Percentiles rank a stretch among this genome's conserved stretches.
These are phyloP conservation scores for Physaria fendleri DNA, from an alignment of 345 rosid species.

Conservation along the genomic window DNA sequence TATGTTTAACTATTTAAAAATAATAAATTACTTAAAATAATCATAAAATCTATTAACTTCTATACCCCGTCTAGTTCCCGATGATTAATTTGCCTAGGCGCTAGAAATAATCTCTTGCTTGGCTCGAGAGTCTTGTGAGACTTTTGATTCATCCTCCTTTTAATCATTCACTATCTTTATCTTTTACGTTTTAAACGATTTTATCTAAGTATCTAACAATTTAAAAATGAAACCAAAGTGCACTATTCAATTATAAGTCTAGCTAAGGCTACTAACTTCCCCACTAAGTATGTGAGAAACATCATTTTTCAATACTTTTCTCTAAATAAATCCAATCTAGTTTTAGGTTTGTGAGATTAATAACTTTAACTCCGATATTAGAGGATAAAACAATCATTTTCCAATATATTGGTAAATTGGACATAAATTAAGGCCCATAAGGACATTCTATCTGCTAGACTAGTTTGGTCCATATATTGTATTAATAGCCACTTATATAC, in stretches of 20 bases:
- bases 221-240: neutral
- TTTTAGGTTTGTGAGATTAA: neutral
- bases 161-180: slow-evolving; percentile 17
- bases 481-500: neutral
- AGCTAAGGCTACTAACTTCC: slow-evolving; percentile 24
- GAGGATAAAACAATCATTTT: neutral
- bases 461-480: neutral
- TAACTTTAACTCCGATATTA: neutral
- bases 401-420: neutral
- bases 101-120: slow-evolving; percentile 15
- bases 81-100: too few relatives aligned
- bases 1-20: too few relatives aligned
- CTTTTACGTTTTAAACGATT: slow-evolving; percentile 18
- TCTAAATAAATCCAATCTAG: neutral
- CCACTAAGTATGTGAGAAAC: slow-evolving; percentile 28
- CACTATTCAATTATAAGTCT: slow-evolving; percentile 8
- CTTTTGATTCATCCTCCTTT: slow-evolving; percentile 8
- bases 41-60: too few relatives aligned
- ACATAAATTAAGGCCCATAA: neutral
- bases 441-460: neutral
- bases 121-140: slow-evolving; percentile 23
- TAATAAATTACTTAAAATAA: too few relatives aligned
- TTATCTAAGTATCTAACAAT: neutral
- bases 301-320: too few relatives aligned
- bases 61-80: too few relatives aligned